phyloP scores from a whole-genome alignment of 2,329 filamentous ascomycete species.

The Didymella segeticola region DNA sequence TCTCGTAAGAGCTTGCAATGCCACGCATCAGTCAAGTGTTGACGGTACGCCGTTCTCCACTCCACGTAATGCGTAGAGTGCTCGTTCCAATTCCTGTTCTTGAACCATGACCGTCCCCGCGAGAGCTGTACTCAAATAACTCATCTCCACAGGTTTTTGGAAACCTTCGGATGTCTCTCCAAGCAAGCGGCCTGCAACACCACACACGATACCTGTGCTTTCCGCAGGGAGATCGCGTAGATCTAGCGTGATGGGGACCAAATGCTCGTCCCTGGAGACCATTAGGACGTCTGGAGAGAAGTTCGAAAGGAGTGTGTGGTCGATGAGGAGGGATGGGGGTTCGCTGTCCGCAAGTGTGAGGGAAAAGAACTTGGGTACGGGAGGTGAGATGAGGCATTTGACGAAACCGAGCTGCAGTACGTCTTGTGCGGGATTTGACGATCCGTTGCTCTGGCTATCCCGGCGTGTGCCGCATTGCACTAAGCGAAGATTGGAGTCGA shows the following conservation, averaged over 20 bases:
- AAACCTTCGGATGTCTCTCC: conserved; percentile 64
- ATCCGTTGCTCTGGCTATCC: conserved; percentile 43
- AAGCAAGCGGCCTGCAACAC: conserved; percentile 83
- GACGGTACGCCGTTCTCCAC: conserved; percentile 45
- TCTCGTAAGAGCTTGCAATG: no score
- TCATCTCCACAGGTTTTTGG: conserved; percentile 71
- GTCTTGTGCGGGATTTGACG: conserved; percentile 48
- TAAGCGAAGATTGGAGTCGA: conserved; percentile 72
- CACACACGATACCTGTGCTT: conserved; percentile 93
- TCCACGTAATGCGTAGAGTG: conserved; percentile 70
- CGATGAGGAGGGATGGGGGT: conserved; percentile 74
- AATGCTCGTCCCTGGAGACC: conserved; percentile 72
- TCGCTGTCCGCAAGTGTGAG: conserved; percentile 76
- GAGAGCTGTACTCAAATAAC: conserved; percentile 86
- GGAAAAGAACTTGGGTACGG: conserved; percentile 73
- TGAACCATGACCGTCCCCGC: conserved; percentile 89
- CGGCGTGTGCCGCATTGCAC: conserved; percentile 79
- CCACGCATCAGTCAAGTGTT: no score
- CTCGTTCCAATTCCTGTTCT: conserved; percentile 74
- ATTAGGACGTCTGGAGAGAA: conserved; percentile 70
- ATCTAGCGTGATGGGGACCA: conserved; percentile 89
- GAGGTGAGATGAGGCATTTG: conserved; percentile 55
- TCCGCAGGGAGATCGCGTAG: conserved; percentile 81
- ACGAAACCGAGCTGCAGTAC: conserved; percentile 57
- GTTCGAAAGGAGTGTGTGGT: conserved; percentile 69